Evolutionary conservation across 2,329 filamentous ascomycete genomes (phyloP), one percentile per base, ranked within the genome.

Genomic region (Thermoascus crustaceus): DNA sequence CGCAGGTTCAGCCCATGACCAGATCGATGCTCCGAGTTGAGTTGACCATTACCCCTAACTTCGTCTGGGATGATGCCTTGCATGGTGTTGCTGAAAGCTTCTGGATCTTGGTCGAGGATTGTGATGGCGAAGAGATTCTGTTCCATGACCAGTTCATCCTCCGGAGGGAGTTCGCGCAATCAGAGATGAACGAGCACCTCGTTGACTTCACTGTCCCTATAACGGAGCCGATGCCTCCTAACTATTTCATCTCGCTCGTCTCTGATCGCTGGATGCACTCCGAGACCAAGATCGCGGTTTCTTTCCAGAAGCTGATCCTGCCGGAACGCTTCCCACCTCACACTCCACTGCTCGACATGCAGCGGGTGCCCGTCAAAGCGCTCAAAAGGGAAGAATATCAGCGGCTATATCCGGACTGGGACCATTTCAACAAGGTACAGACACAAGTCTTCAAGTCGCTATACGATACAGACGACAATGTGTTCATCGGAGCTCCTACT

Each of bases 251-350:
- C 51, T 91, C 87, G 0, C 76, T 98, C 24, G 67, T 95, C 13
- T 96, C 89, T 3, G 91, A 98, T 60, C 75, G 91, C 48, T 98
- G 91, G 91, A 95, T 98, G 86, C 86, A 94, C 57, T 86, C 89
- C 1, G 88, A 98, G 65, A 94, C 88, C 1, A 87, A 88, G 55
- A 69, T 98, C 35, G 82, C 89, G 0, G 82, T 98, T 2, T 89
- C 88, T 1, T 96, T 98, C 67, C 84, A 94, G 58, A 95, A 95
- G 58, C 72, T 98, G 18, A 83, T 94, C 27, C 72, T 98, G 4
- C 91, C 91, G 0, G 89, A 95, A 59, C 91, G 91, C 54, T 98
- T 98, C 60, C 88, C 88, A 19, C 80, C 91, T 25, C 89, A 94
- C 55, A 98, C 91, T 0, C 87, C 85, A 42, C 72, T 96, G 29